Conservation (phyloP, 331 rosid species). For the Acacia concinna region DNA sequence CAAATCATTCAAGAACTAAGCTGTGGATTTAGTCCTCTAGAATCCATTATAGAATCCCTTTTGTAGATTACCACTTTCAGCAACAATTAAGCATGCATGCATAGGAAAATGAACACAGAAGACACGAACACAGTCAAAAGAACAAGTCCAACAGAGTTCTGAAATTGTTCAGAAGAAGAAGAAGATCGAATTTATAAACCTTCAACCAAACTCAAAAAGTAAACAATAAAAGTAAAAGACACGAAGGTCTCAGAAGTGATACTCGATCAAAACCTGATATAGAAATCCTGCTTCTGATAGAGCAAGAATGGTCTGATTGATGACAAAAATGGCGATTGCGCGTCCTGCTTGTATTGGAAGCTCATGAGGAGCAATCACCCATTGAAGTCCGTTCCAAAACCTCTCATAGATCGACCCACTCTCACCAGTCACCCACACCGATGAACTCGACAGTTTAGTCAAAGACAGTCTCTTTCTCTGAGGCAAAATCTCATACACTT, state of each 20-base stretch:
- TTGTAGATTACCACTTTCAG: neutral
- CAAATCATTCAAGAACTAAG: neutral
- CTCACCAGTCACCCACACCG: constrained; percentile 82
- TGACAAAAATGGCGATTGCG: constrained; percentile 62
- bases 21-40: neutral
- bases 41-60: neutral
- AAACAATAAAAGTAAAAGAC: neutral
- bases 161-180: neutral
- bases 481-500: constrained; percentile 34
- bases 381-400: constrained; percentile 93
- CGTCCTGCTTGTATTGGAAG: constrained; percentile 60
- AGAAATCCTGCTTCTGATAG: constrained; percentile 74
- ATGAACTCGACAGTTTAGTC: constrained; percentile 72
- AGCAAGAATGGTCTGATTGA: constrained; percentile 75
- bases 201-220: neutral
- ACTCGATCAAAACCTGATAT: constrained; percentile 55
- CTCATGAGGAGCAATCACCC: constrained; percentile 90
- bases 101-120: neutral
- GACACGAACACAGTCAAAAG: neutral
- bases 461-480: constrained; percentile 75
- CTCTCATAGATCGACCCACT: constrained; percentile 95
- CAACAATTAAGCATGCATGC: neutral
- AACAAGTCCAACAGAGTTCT: neutral
- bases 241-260: neutral
- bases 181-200: neutral